Base-by-base conservation (phyloP, 441 rosid genomes). In the Syzygium syzygioides region DNA sequence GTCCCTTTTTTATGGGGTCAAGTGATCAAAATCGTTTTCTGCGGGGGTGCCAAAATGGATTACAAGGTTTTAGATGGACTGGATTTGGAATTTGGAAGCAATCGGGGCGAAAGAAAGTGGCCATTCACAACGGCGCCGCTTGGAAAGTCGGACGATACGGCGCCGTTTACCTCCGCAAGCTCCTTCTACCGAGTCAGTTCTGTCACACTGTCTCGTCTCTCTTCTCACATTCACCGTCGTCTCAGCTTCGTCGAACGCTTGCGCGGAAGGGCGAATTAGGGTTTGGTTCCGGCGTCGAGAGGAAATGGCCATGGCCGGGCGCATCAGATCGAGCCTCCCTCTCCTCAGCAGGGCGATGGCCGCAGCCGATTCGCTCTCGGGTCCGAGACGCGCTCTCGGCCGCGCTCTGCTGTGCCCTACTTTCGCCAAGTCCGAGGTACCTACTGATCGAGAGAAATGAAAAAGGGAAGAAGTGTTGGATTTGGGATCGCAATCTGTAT, bases 271-370 rank as follows among this genome's bases (percentile, higher is more conserved):
- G 34, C 64, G 23, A 90, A 90, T 90, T 88, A 91, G 93, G 91
- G 90, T 88, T 89, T 83, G 34, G 57, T 26, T 37, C 62, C 50
- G 41, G 86, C 53, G 2, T 66, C 68, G 62, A 20, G 55, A 55
- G 86, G 86, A 87, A 87, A 94, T 94, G 94, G 96, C 98, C 86
- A 91, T 94, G 93, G 94, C 95, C 28, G 92, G 93, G 84, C 98
- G 98, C 87, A 55, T 96, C 91, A 93, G 98, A 95, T 96, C 95
- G 90, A 92, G 92, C 85, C 92, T 94, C 88, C 94, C 96, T 88
- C 88, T 95, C 87, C 87, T 95, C 91, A 89, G 90, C 88, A 93
- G 89, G 30, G 14, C 52, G 90, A 45, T 93, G 84, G 32, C 95
- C 30, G 57, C 93, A 26, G 91, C 96, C 87, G 93, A 94, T 57